Evolutionary conservation across 495 filamentous ascomycete genomes (phyloP).

Genomic region (Penicillium mononematosum): DNA sequence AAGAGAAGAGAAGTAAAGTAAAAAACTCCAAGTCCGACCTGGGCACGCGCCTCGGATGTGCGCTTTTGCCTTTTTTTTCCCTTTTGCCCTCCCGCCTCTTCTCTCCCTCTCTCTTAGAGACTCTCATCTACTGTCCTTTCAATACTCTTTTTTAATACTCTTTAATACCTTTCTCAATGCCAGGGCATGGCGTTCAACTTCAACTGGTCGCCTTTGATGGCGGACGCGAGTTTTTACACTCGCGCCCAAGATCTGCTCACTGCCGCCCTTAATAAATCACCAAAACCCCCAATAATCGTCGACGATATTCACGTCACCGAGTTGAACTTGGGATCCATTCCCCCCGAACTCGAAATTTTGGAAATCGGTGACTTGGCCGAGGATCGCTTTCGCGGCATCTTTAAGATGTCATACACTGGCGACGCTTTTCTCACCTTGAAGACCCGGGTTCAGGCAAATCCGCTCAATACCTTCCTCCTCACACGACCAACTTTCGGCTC

Average conservation of each 20-base stretch:
- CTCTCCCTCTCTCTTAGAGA: background rate
- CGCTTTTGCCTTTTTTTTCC: conserved; percentile 14
- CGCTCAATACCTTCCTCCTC: conserved; percentile 89
- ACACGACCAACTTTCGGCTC: conserved; percentile 90
- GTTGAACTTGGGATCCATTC: conserved; percentile 88
- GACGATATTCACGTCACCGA: conserved; percentile 99
- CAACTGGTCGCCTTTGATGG: conserved; percentile 99
- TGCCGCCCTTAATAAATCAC: conserved; percentile 92
- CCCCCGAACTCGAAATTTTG: conserved; percentile 90
- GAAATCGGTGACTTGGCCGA: conserved; percentile 97
- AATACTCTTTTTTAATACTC: background rate
- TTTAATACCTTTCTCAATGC: conserved; percentile 31
- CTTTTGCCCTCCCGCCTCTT: conserved; percentile 10
- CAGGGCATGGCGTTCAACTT: conserved; percentile 95
- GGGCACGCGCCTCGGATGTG: conserved; percentile 10
- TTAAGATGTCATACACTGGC: conserved; percentile 97
- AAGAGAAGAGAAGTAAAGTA: background rate
- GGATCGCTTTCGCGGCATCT: conserved; percentile 95
- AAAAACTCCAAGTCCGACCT: background rate
- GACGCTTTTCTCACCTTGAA: conserved; percentile 93
- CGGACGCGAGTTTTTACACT: conserved; percentile 84
- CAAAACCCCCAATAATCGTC: conserved; percentile 98
- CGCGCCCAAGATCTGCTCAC: conserved; percentile 93
- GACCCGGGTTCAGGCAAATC: conserved; percentile 96
- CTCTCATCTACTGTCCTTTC: background rate